Evolutionary conservation across 2,329 filamentous ascomycete species (phyloP).

Genomic region (Cordyceps cicadae): DNA sequence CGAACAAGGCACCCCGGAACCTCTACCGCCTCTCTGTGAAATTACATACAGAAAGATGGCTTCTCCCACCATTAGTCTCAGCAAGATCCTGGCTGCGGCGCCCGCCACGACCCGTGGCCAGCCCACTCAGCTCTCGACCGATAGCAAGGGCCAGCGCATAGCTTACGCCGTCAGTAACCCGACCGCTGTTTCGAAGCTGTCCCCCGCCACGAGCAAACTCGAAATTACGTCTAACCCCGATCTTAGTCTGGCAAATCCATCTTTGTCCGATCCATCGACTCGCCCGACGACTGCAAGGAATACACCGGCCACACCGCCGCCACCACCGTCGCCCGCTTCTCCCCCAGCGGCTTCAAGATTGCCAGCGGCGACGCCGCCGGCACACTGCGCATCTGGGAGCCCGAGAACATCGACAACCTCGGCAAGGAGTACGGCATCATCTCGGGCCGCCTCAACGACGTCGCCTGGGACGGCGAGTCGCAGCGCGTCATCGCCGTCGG

Average conservation of each 20-base stretch:
- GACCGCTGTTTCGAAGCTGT: not conserved
- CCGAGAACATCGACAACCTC: slow-evolving; percentile 72
- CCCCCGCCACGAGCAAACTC: rapidly evolving
- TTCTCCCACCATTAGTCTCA: slow-evolving; percentile 43
- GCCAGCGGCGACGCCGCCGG: slow-evolving; percentile 85
- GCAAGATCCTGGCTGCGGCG: slow-evolving; percentile 73
- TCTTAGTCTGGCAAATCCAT: slow-evolving; percentile 85
- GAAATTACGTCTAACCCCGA: not conserved
- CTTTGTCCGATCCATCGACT: slow-evolving; percentile 89
- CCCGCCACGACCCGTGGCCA: slow-evolving; percentile 78
- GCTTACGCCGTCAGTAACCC: slow-evolving; percentile 69
- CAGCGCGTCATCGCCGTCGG: slow-evolving; percentile 95
- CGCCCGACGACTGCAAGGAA: slow-evolving; percentile 75
- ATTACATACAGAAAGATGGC: slow-evolving; percentile 20
- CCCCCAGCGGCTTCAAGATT: slow-evolving; percentile 89
- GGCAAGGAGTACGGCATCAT: slow-evolving; percentile 95
- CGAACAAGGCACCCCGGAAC: not conserved
- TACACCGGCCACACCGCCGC: slow-evolving; percentile 85
- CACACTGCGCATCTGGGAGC: slow-evolving; percentile 85
- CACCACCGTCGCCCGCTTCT: slow-evolving; percentile 88
- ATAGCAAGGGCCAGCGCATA: slow-evolving; percentile 83
- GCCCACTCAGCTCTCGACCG: slow-evolving; percentile 79
- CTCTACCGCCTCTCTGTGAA: not conserved
- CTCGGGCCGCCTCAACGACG: slow-evolving; percentile 87
- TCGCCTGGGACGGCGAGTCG: slow-evolving; percentile 95